phyloP scores from a whole-genome alignment of 345 rosid species.

The Conringia planisiliqua region DNA sequence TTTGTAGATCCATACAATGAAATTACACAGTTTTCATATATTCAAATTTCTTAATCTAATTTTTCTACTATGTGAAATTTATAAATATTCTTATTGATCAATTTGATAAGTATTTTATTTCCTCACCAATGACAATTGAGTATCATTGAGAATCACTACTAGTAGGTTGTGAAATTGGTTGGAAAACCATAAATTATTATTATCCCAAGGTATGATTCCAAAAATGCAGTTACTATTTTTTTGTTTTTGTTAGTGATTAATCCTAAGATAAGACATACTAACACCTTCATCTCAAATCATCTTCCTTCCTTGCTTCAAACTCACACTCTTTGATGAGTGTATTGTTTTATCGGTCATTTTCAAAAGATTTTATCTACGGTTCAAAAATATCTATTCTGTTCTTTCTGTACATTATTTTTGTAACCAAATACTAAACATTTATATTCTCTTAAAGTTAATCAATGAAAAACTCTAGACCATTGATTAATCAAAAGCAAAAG shows the following conservation, averaged over 20 bases:
- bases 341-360: not conserved
- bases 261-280: too few species aligned
- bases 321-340: not conserved
- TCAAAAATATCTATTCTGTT: not conserved
- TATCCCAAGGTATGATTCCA: not conserved
- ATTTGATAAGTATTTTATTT: not conserved
- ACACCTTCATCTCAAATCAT: not conserved
- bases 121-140: not conserved
- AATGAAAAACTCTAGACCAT: not conserved
- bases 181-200: not conserved
- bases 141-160: not conserved
- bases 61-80: not conserved
- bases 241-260: not conserved
- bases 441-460: not conserved
- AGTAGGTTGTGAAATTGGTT: not conserved
- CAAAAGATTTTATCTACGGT: not conserved
- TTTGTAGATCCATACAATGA: not conserved
- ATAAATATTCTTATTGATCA: not conserved
- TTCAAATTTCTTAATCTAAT: not conserved
- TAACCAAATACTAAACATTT: not conserved
- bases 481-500: not conserved
- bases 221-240: not conserved
- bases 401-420: not conserved
- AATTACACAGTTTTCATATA: not conserved
- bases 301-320: not conserved